phyloP scores from a whole-genome alignment of 495 filamentous ascomycete species.

The Aspergillus funiculosus region DNA sequence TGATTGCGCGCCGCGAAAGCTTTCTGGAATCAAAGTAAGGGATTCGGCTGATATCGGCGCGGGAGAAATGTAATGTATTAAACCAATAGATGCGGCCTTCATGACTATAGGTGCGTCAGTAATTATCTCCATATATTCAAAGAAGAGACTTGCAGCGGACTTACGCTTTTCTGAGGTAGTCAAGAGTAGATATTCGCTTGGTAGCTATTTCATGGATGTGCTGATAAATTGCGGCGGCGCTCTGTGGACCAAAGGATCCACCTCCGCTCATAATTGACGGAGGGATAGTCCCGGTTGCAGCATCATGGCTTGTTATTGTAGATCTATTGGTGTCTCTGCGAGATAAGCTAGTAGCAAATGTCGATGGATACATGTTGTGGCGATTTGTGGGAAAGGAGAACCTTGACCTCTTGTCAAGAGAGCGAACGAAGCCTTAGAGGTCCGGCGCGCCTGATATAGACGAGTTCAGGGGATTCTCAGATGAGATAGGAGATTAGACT shows the following conservation, averaged over 20 bases:
- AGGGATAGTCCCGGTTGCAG: constrained; percentile 20
- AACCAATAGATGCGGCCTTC: constrained; percentile 97
- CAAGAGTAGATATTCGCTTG: constrained; percentile 93
- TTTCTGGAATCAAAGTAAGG: constrained; percentile 80
- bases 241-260: constrained; percentile 48
- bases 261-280: constrained; percentile 30
- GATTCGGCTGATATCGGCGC: constrained; percentile 69
- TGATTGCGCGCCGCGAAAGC: constrained; percentile 78
- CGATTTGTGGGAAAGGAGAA: neutral
- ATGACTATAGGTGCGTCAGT: constrained; percentile 49
- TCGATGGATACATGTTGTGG: constrained; percentile 38
- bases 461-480: too few species aligned
- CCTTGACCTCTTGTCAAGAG: neutral
- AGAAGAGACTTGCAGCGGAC: constrained; percentile 23
- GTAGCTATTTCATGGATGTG: constrained; percentile 84
- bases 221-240: constrained; percentile 64
- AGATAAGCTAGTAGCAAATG: constrained; percentile 31
- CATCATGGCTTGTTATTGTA: constrained; percentile 27
- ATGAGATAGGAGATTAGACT: neutral
- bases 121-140: neutral
- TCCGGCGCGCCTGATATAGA: too few species aligned
- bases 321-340: constrained; percentile 40
- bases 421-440: neutral
- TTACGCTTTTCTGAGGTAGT: constrained; percentile 88
- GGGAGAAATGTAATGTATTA: constrained; percentile 88